Evolutionary conservation across 768 basidiomycete species (phyloP), one percentile per base, ranked within the genome.

Genomic region (Amanita inopinata): DNA sequence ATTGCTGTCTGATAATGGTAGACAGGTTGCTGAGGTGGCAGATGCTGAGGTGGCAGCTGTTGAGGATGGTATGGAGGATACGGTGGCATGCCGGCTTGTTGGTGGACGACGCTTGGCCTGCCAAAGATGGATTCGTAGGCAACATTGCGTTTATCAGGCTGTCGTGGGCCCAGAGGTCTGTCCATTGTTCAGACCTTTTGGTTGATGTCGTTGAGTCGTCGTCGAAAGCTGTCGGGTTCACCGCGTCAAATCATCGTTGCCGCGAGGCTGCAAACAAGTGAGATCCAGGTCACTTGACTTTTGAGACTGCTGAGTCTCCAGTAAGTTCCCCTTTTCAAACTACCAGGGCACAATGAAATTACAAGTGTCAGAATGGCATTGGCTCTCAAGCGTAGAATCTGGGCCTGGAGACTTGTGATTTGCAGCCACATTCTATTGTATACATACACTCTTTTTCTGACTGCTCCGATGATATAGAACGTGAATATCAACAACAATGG

Each of bases 81-180:
- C 18, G 36, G 47, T 11, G 49, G 19, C 23, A n/a, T 10, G 25
- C n/a, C 17, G 7, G 14, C 7, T 11, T 65, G 61, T 51, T 78
- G 80, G 58, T 78, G 77, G 23, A 65, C 50, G 34, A 69, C 63
- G 38, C 76, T 74, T 39, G 85, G 82, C 18, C 87, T 74, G 18
- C 86, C 86, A 61, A 91, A 91, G 64, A 91, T 89, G 55, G 80
- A 76, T 61, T 89, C 83, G 66, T 88, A 91, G 34, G 87, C 87
- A 43, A 78, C 75, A 61, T 76, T 67, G 40, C 87, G 81, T 57
- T 87, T 86, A 63, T 86, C 83, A 60, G 63, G 82, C 36, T 66
- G 69, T 40, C 71, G 66, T 48, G 70, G 81, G 38, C 83, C 83
- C 52, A 75, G 49, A 18, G 69, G 69, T 51, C 61, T 65, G 55